Base-by-base conservation (phyloP, 306 rosid genomes). In the Fragaria vesca region DNA sequence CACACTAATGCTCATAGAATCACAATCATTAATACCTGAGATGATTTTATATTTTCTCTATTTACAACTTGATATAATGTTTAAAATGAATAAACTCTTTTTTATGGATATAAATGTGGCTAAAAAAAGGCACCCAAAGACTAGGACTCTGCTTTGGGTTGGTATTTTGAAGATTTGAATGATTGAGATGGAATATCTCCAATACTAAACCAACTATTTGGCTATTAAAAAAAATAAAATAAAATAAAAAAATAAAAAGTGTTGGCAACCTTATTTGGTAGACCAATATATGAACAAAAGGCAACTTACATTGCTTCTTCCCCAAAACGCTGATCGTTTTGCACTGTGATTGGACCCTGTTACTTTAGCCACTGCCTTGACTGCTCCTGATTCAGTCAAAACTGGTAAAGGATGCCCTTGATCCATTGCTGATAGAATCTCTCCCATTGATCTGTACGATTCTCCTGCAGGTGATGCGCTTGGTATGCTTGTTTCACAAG, bases 291-390 rank as follows among this genome's bases (percentile, higher is more conserved):
- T 24, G 10, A 66, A 61, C 68, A 69, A 57, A 76, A 62, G 78
- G 78, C 69, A 76, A 89, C 99, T 93, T 77, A 96, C 99, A 76
- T 86, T 93, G 91, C 83, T 89, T 85, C 98, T 91, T 90, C 99
- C 99, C 99, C 99, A 96, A 80, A 96, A 93, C 71, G 96, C 72
- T 48, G 97, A 83, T 66, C 94, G 93, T 82, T 88, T 96, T 60
- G 91, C 75, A 78, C 74, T 93, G 79, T 83, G 80, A 77, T 83
- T 86, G 38, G 85, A 72, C 24, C 91, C 88, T 62, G 86, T 76
- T 72, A 83, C 87, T 93, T 93, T 96, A 78, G 86, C 79, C 57
- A 80, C 72, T 80, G 84, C 87, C 91, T 90, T 96, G 55, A 79
- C 94, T 65, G 82, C 77, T 83, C 94, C 85, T 48, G 91, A 74